phyloP scores from a whole-genome alignment of 805 yeast species.

The Candida multigemmis region DNA sequence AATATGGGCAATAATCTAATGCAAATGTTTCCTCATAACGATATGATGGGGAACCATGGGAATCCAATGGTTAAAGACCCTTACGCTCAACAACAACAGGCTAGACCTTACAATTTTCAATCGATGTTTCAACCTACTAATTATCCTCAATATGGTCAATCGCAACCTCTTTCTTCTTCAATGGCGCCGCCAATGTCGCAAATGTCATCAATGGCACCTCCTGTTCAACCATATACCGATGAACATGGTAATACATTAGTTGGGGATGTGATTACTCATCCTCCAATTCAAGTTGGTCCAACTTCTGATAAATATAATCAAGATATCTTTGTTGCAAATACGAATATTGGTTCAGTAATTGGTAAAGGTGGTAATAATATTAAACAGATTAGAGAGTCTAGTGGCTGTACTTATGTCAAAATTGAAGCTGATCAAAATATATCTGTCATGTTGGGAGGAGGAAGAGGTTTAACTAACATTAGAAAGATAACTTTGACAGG shows the following conservation, averaged over 20 bases:
- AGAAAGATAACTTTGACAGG: slow-evolving; percentile 65
- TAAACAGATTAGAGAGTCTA: slow-evolving; percentile 62
- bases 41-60: slow-evolving; percentile 3
- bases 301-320: slow-evolving; percentile 49
- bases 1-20: slow-evolving; percentile 5
- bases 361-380: slow-evolving; percentile 83
- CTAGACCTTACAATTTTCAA: slow-evolving; percentile 25
- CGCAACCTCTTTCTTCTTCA: slow-evolving; percentile 6
- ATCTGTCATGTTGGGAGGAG: slow-evolving; percentile 34
- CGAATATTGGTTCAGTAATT: slow-evolving; percentile 74
- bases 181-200: slow-evolving; percentile 8
- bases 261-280: slow-evolving; percentile 34
- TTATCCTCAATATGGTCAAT: slow-evolving; percentile 43
- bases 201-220: slow-evolving; percentile 19
- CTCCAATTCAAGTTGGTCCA: slow-evolving; percentile 22
- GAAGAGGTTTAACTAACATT: slow-evolving; percentile 32
- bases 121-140: slow-evolving; percentile 63
- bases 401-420: slow-evolving; percentile 65
- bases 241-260: slow-evolving; percentile 35
- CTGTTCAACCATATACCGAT: slow-evolving; percentile 28
- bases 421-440: slow-evolving; percentile 57
- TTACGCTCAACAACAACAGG: slow-evolving; percentile 8
- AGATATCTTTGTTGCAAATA: slow-evolving; percentile 68
- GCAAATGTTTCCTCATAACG: slow-evolving; percentile 3
- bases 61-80: slow-evolving; percentile 1